Evolutionary conservation across 2,329 filamentous ascomycete genomes (phyloP).

Genomic region (Pseudopyrenochaeta lycopersici): DNA sequence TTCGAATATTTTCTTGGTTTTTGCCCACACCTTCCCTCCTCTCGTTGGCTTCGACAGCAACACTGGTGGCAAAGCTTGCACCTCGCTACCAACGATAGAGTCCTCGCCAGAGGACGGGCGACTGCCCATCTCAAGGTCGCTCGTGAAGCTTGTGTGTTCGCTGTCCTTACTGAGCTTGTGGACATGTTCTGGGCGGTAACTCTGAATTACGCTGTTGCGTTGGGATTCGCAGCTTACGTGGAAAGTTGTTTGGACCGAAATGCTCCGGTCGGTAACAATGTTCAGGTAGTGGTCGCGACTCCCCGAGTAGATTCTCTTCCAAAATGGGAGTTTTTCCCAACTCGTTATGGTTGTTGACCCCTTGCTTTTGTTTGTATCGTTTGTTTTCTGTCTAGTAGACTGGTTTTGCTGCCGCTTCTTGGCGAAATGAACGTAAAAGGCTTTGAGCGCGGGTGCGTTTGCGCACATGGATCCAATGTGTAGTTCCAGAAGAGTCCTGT

Average conservation of each 20-base stretch:
- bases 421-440: slow-evolving; percentile 26
- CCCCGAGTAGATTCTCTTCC: no score
- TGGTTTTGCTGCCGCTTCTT: neutral
- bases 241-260: neutral
- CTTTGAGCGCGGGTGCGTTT: slow-evolving; percentile 33
- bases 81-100: neutral
- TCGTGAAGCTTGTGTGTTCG: neutral
- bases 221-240: neutral
- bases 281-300: neutral
- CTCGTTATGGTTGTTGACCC: neutral
- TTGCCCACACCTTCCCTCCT: no score
- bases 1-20: no score
- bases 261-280: neutral
- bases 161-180: neutral
- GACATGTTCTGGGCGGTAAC: neutral
- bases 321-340: no score
- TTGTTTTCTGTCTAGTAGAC: neutral
- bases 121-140: neutral
- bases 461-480: slow-evolving; percentile 36
- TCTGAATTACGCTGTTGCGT: neutral
- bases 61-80: neutral
- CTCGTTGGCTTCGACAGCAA: neutral
- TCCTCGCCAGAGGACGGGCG: neutral
- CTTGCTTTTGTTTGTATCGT: neutral
- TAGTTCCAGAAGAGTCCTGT: slow-evolving; percentile 25